A percentile compares a stretch with the other conserved stretches of the same genome.
These are phyloP conservation scores for Diddensiella santjacobensis DNA, from an alignment of 805 yeast genomes.

Conservation along the genomic window DNA sequence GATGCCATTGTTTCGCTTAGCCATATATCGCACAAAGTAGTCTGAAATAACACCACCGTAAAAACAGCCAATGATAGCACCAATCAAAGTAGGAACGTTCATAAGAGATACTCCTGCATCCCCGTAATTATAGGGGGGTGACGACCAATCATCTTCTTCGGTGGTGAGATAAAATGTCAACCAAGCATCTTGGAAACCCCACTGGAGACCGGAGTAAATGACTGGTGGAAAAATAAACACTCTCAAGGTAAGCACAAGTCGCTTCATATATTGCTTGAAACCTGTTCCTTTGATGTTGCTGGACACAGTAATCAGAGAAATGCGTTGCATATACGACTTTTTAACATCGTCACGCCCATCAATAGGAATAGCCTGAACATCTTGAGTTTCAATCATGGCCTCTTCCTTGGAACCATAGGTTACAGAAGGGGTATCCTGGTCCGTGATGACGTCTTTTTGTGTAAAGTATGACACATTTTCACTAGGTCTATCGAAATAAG, in stretches of 20 bases:
- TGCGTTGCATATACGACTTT: constrained; percentile 41
- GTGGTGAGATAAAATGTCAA: constrained; percentile 71
- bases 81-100: constrained; percentile 63
- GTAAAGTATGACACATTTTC: background rate
- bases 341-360: background rate
- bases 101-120: constrained; percentile 67
- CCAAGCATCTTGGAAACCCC: constrained; percentile 80
- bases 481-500: constrained; percentile 42
- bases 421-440: background rate
- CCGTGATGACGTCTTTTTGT: background rate
- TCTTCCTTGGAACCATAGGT: background rate
- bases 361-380: background rate
- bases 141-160: constrained; percentile 63
- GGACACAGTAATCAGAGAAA: constrained; percentile 39
- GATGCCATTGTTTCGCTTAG: constrained; percentile 47
- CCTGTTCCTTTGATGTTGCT: constrained; percentile 62
- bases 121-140: constrained; percentile 62
- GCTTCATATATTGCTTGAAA: constrained; percentile 56
- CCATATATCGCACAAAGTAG: constrained; percentile 52
- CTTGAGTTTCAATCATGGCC: background rate
- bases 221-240: constrained; percentile 46
- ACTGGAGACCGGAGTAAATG: constrained; percentile 59
- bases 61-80: constrained; percentile 49
- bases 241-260: constrained; percentile 44
- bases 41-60: constrained; percentile 52